Evolutionary conservation across 805 yeast genomes (phyloP).

Genomic region (Starmerella vaccinii): DNA sequence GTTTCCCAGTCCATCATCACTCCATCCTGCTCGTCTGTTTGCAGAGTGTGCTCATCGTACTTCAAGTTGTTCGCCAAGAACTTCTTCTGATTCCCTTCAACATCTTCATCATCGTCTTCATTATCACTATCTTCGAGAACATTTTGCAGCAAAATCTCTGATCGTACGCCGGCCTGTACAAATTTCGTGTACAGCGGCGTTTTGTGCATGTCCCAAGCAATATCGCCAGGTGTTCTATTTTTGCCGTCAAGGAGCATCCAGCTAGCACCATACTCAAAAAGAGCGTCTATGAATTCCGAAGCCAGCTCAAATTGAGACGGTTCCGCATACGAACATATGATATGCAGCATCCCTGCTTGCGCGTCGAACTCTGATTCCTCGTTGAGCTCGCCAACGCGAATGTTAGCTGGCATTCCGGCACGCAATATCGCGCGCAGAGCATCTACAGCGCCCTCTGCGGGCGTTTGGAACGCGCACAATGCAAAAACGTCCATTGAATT

Average conservation of each 20-base stretch:
- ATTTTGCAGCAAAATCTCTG: conserved; percentile 70
- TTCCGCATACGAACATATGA: conserved; percentile 17
- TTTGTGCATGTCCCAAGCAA: conserved; percentile 45
- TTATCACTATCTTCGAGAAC: conserved; percentile 32
- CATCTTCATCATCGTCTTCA: conserved; percentile 18
- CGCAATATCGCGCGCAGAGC: conserved; percentile 20
- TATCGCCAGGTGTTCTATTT: conserved; percentile 76
- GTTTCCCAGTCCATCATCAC: conserved; percentile 98
- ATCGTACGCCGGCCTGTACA: conserved; percentile 82
- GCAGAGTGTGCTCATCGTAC: conserved; percentile 49
- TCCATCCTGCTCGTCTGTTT: conserved; percentile 74
- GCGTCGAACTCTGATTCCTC: conserved; percentile 19
- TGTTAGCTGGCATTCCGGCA: conserved; percentile 27
- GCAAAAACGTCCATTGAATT: conserved; percentile 21
- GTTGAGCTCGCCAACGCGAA: conserved; percentile 23
- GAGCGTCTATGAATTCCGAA: conserved; percentile 43
- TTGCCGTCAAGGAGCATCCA: conserved; percentile 73
- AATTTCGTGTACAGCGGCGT: conserved; percentile 36
- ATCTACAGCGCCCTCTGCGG: conserved; percentile 19
- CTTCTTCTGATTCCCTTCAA: conserved; percentile 41
- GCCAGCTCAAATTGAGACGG: conserved; percentile 20
- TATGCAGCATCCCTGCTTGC: conserved; percentile 22
- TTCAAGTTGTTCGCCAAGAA: conserved; percentile 58
- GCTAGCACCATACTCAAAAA: conserved; percentile 82
- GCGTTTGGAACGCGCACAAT: conserved; percentile 22